Evolutionary conservation across 83 land plant species (phyloP).

Genomic region (Picea mariana): DNA sequence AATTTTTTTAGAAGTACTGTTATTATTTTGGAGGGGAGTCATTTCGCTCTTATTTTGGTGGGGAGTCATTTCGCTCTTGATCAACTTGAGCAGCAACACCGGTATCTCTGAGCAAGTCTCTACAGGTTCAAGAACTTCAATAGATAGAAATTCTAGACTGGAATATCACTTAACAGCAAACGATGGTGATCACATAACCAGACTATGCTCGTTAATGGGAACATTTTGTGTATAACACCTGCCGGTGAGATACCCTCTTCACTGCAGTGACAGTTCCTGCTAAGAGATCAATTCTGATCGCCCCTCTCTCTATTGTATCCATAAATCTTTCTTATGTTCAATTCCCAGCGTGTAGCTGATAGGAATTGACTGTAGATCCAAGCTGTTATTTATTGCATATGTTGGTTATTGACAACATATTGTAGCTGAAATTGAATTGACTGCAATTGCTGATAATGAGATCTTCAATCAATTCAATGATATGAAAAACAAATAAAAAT

Average conservation of each 20-base stretch:
- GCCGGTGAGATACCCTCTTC: too few relatives aligned
- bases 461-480: too few relatives aligned
- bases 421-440: too few relatives aligned
- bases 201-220: slow-evolving; percentile 63
- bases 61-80: too few relatives aligned
- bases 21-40: slow-evolving; percentile 44
- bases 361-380: neutral
- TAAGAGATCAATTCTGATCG: too few relatives aligned
- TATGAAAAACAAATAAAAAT: too few relatives aligned
- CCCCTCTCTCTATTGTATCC: too few relatives aligned
- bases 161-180: slow-evolving; percentile 68
- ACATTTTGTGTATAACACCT: neutral
- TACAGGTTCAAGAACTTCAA: neutral
- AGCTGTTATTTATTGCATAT: neutral
- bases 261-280: too few relatives aligned
- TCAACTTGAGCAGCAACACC: slow-evolving; percentile 62
- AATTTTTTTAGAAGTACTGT: too few relatives aligned
- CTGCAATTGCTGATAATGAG: too few relatives aligned
- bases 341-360: slow-evolving; percentile 39
- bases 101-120: slow-evolving; percentile 34
- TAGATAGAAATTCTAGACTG: neutral
- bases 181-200: slow-evolving; percentile 43
- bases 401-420: too few relatives aligned
- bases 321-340: slow-evolving; percentile 41
- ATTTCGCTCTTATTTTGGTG: slow-evolving; percentile 62